Conservation (phyloP, 257 asterid species). For the Solanum medicagineum region DNA sequence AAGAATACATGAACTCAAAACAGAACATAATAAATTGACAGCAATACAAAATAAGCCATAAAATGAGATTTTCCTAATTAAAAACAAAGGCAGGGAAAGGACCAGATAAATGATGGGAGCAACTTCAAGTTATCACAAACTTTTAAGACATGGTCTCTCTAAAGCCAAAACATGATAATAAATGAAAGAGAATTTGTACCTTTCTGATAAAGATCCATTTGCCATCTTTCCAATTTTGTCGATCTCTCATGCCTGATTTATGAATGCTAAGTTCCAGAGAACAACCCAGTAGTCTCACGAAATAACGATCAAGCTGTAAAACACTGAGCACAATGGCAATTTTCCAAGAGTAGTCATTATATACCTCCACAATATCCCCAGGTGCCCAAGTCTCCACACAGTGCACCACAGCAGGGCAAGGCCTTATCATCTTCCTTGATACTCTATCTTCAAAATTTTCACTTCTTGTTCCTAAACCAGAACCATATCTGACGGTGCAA, state of each 20-base stretch:
- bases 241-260: slow-evolving; percentile 38
- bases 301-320: slow-evolving; percentile 23
- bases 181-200: slow-evolving; percentile 22
- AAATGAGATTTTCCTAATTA: neutral
- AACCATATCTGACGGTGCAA: slow-evolving; percentile 32
- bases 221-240: slow-evolving; percentile 48
- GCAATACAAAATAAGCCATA: neutral
- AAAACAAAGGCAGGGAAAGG: neutral
- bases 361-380: slow-evolving; percentile 67
- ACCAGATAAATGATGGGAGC: neutral
- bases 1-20: neutral
- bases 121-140: neutral
- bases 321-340: slow-evolving; percentile 40
- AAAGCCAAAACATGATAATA: neutral
- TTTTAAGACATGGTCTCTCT: neutral
- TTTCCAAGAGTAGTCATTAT: slow-evolving; percentile 53
- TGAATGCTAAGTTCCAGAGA: slow-evolving; percentile 28
- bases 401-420: slow-evolving; percentile 37
- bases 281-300: slow-evolving; percentile 54
- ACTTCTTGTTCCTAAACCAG: slow-evolving; percentile 14
- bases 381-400: slow-evolving; percentile 18
- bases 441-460: slow-evolving; percentile 35
- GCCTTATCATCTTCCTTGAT: slow-evolving; percentile 43
- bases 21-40: neutral
- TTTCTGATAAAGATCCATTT: slow-evolving; percentile 46